These are phyloP conservation scores for Penicillium silybi DNA, from an alignment of 495 filamentous ascomycete species.

Conservation along the genomic window DNA sequence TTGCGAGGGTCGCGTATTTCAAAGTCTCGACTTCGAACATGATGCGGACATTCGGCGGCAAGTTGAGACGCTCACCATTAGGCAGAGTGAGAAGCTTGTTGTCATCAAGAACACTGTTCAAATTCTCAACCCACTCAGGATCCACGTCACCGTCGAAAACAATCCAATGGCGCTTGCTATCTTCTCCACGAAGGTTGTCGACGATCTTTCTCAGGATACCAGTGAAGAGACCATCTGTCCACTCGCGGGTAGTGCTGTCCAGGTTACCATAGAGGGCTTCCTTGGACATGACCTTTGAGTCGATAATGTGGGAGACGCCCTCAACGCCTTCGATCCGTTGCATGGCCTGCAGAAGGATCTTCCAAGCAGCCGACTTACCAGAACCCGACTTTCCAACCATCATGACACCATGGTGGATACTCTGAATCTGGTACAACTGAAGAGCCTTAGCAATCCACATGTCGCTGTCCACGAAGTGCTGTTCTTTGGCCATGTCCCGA, in stretches of 20 bases:
- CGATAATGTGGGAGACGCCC: conserved; percentile 94
- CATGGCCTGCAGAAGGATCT: conserved; percentile 86
- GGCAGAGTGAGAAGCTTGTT: conserved; percentile 96
- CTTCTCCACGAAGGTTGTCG: conserved; percentile 96
- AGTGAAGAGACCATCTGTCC: conserved; percentile 97
- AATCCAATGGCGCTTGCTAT: conserved; percentile 96
- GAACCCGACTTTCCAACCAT: conserved; percentile 96
- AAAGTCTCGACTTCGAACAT: conserved; percentile 99
- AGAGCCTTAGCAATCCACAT: conserved; percentile 95
- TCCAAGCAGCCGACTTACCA: conserved; percentile 94
- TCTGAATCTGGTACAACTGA: conserved; percentile 96
- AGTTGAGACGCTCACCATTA: conserved; percentile 93
- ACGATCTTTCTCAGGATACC: conserved; percentile 97
- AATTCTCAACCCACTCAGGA: conserved; percentile 98
- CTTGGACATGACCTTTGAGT: conserved; percentile 99
- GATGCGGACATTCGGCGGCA: conserved; percentile 92
- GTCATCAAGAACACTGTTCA: conserved; percentile 98
- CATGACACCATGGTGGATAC: conserved; percentile 98
- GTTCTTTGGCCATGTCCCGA: conserved; percentile 71
- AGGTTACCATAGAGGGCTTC: conserved; percentile 92
- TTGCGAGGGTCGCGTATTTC: conserved; percentile 94
- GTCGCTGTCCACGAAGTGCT: conserved; percentile 82
- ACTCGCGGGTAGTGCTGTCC: conserved; percentile 94
- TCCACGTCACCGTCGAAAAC: conserved; percentile 99
- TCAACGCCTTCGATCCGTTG: conserved; percentile 87